phyloP scores from a whole-genome alignment of 208 protist species.

The Crithidia brevicula region DNA sequence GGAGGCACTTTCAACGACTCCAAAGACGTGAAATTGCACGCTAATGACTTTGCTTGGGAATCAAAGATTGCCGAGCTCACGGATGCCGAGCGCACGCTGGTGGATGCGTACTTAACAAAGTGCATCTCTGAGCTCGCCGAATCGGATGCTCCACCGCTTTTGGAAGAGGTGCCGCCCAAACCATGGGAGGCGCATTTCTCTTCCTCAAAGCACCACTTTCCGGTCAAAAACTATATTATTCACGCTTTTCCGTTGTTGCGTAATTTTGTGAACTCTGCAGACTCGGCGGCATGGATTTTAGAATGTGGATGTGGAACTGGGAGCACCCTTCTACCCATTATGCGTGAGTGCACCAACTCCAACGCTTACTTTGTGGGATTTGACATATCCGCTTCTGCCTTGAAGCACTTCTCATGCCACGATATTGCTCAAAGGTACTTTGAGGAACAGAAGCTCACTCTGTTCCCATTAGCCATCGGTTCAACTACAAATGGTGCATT shows the following conservation, averaged over 20 bases:
- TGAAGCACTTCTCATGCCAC: constrained; percentile 50
- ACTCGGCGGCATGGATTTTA: constrained; percentile 33
- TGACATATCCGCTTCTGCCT: constrained; percentile 58
- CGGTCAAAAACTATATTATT: constrained; percentile 83
- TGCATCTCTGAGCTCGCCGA: background rate
- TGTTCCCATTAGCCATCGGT: constrained; percentile 52
- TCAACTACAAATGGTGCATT: background rate
- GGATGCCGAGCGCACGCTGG: constrained; percentile 25
- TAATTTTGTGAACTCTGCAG: constrained; percentile 16
- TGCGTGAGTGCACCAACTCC: constrained; percentile 48
- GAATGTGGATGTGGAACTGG: constrained; percentile 82
- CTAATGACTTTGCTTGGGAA: constrained; percentile 70
- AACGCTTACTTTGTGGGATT: constrained; percentile 65
- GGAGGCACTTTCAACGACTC: constrained; percentile 60
- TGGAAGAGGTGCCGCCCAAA: constrained; percentile 7
- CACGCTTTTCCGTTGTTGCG: constrained; percentile 71
- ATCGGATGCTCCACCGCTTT: background rate
- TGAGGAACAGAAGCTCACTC: constrained; percentile 17
- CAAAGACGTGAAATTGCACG: constrained; percentile 65
- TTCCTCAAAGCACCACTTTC: constrained; percentile 68
- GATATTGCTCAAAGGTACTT: constrained; percentile 41
- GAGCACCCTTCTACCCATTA: constrained; percentile 73
- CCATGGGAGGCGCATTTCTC: constrained; percentile 66
- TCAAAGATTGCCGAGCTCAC: constrained; percentile 50
- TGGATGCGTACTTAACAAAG: constrained; percentile 37